Conservation (phyloP, 225 moss, liverwort and hornwort species). For the Ulota crispa region DNA sequence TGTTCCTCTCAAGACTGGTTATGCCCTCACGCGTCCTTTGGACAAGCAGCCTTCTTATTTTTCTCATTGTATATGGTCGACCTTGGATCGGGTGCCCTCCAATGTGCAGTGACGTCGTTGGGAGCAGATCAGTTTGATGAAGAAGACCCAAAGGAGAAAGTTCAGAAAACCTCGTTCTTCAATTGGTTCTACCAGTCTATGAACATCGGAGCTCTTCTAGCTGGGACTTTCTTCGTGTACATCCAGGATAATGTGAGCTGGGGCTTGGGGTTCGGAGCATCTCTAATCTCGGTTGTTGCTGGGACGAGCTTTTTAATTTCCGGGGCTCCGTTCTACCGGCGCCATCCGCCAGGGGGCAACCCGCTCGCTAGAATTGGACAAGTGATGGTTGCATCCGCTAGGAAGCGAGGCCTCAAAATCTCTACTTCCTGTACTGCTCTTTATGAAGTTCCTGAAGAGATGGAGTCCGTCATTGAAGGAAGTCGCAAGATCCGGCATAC, state of each 20-base stretch:
- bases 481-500: constrained; percentile 46
- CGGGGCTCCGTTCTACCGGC: constrained; percentile 49
- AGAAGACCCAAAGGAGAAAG: constrained; percentile 51
- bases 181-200: constrained; percentile 65
- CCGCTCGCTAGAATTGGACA: constrained; percentile 37
- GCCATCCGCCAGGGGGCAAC: constrained; percentile 42
- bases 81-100: constrained; percentile 51
- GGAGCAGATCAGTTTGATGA: constrained; percentile 83
- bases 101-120: constrained; percentile 38
- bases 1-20: constrained; percentile 45
- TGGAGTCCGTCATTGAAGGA: constrained; percentile 34
- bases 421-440: constrained; percentile 10
- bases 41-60: constrained; percentile 42
- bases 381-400: constrained; percentile 34
- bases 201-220: constrained; percentile 54
- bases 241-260: constrained; percentile 68
- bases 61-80: constrained; percentile 54
- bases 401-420: constrained; percentile 24
- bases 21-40: constrained; percentile 46
- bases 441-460: constrained; percentile 42
- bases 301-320: constrained; percentile 44
- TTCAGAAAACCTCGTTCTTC: constrained; percentile 62
- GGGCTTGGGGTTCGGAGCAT: constrained; percentile 51
- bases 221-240: constrained; percentile 49
- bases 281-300: constrained; percentile 34